phyloP scores from a whole-genome alignment of 495 filamentous ascomycete species.

The Annulohypoxylon bovei region DNA sequence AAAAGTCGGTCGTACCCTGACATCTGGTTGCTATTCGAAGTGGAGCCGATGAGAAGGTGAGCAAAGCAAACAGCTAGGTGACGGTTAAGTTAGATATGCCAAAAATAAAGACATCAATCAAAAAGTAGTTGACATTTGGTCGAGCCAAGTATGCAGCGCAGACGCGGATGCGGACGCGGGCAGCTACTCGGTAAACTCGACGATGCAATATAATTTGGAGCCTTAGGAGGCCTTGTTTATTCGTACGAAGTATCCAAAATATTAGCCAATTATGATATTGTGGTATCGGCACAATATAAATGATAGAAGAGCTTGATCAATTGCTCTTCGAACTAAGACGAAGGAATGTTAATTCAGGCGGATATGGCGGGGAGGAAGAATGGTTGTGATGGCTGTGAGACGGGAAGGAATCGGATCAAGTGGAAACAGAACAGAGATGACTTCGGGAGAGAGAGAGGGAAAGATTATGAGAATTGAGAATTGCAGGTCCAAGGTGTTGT shows the following conservation, averaged over 20 bases:
- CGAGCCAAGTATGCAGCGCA: constrained; percentile 24
- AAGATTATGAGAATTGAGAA: constrained; percentile 13
- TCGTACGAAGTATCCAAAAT: constrained; percentile 1
- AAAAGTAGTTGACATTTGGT: constrained; percentile 24
- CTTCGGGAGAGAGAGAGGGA: constrained; percentile 24
- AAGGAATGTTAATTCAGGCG: constrained; percentile 29
- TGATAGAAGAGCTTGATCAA: constrained; percentile 20
- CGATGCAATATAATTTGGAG: neutral
- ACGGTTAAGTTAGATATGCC: constrained; percentile 24
- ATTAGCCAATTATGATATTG: constrained; percentile 21
- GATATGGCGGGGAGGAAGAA: constrained; percentile 34
- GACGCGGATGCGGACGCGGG: neutral
- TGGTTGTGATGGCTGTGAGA: constrained; percentile 21
- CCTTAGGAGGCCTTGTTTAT: constrained; percentile 4
- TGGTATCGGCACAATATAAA: constrained; percentile 21
- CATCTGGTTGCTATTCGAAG: constrained; percentile 40
- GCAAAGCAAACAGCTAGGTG: constrained; percentile 35
- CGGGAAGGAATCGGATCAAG: constrained; percentile 40
- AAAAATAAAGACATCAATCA: constrained; percentile 22
- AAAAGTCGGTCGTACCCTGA: constrained; percentile 14
- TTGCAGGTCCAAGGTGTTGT: constrained; percentile 12
- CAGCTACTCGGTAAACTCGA: constrained; percentile 22
- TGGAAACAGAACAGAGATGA: constrained; percentile 40
- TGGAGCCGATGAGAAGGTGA: constrained; percentile 33
- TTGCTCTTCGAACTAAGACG: constrained; percentile 28